phyloP scores from a whole-genome alignment of 2,329 filamentous ascomycete species.

The Aspergillus pseudoviridinutans region DNA sequence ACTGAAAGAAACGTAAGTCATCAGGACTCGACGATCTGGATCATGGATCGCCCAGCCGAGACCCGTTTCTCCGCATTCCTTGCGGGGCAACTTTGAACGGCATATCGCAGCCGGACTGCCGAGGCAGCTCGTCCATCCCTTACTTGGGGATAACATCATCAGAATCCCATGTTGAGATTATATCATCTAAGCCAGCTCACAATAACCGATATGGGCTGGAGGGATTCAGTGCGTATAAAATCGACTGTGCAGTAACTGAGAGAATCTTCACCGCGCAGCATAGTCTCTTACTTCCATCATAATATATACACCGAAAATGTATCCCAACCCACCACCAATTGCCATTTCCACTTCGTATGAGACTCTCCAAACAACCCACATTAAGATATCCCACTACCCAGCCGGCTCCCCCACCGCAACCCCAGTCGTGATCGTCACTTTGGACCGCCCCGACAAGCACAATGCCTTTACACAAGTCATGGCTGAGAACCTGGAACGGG shows the following conservation, averaged over 20 bases:
- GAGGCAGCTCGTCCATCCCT: not conserved
- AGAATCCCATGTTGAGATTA: not conserved
- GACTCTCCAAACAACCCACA: conserved; percentile 27
- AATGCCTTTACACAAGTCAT: conserved; percentile 56
- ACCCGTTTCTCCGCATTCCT: not conserved
- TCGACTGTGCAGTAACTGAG: not conserved
- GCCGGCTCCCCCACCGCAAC: conserved; percentile 47
- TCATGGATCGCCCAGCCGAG: not conserved
- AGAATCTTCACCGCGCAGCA: not conserved
- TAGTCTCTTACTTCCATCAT: not conserved
- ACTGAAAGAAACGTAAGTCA: not conserved
- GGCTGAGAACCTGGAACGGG: conserved; percentile 43
- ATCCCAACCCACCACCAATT: conserved; percentile 8
- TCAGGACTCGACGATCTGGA: not conserved
- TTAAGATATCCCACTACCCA: conserved; percentile 38
- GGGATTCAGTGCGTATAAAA: not conserved
- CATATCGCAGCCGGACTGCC: not conserved
- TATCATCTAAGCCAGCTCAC: not conserved
- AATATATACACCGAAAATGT: not conserved
- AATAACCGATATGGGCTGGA: not conserved
- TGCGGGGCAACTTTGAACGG: not conserved
- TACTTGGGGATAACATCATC: not conserved
- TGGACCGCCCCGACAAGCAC: conserved; percentile 55
- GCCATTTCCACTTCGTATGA: conserved; percentile 34
- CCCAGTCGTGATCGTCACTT: conserved; percentile 45